phyloP scores from a whole-genome alignment of 179 eudicot genomes.

The Vitellaria paradoxa region DNA sequence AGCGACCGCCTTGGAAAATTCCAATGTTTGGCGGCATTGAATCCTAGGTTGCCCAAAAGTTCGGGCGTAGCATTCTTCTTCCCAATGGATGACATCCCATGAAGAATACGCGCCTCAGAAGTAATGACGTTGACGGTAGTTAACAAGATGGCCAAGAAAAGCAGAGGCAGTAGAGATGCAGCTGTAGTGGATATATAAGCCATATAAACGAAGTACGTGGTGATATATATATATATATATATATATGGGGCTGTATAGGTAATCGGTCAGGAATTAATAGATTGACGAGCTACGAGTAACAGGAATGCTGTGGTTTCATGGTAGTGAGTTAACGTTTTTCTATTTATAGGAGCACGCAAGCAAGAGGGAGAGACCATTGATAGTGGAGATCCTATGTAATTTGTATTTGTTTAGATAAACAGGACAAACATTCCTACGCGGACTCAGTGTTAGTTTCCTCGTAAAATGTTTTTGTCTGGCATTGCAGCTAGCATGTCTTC shows the following conservation, averaged over 20 bases:
- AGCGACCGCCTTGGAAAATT: conserved; percentile 10
- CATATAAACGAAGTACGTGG: no score
- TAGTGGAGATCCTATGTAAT: conserved; percentile 7
- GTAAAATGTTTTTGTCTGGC: not conserved
- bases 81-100: not conserved
- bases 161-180: not conserved
- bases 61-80: not conserved
- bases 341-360: conserved; percentile 10
- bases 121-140: not conserved
- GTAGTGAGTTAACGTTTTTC: not conserved
- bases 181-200: not conserved
- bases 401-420: conserved; percentile 3
- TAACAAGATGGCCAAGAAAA: conserved; percentile 4
- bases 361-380: not conserved
- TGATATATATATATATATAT: conserved; percentile 17
- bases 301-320: not conserved
- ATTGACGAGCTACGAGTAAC: not conserved
- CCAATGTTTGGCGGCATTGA: not conserved
- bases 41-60: conserved; percentile 17
- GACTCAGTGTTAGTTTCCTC: not conserved
- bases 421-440: conserved; percentile 13
- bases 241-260: not conserved
- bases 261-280: not conserved
- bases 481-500: not conserved
- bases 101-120: conserved; percentile 20